Evolutionary conservation across 2,329 filamentous ascomycete genomes (phyloP).

Genomic region (Paraphaeosphaeria sporulosa): DNA sequence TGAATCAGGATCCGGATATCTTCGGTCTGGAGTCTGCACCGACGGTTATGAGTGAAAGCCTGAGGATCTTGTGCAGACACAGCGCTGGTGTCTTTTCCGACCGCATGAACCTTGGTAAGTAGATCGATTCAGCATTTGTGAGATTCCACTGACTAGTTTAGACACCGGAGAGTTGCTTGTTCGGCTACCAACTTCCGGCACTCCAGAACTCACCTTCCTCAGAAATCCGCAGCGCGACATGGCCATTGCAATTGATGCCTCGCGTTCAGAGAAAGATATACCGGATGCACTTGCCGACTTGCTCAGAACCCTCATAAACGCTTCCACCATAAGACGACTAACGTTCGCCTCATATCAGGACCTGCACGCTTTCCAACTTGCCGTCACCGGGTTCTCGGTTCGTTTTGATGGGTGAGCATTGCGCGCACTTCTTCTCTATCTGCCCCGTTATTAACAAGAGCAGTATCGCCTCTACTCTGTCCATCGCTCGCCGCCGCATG

Average conservation of each 20-base stretch:
- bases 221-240: slow-evolving; percentile 79
- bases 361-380: slow-evolving; percentile 79
- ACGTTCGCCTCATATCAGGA: slow-evolving; percentile 57
- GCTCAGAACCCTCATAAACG: slow-evolving; percentile 63
- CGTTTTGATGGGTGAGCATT: slow-evolving; percentile 47
- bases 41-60: slow-evolving; percentile 77
- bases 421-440: background rate
- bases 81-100: slow-evolving; percentile 82
- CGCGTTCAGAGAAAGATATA: slow-evolving; percentile 50
- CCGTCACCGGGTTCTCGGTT: slow-evolving; percentile 81
- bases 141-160: slow-evolving; percentile 25
- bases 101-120: slow-evolving; percentile 74
- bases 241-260: slow-evolving; percentile 71
- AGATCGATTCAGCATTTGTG: background rate
- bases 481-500: slow-evolving; percentile 84
- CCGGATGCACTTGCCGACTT: slow-evolving; percentile 70
- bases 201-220: slow-evolving; percentile 47
- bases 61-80: slow-evolving; percentile 79
- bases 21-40: slow-evolving; percentile 65
- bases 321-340: slow-evolving; percentile 74
- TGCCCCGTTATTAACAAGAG: slow-evolving; percentile 26
- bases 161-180: slow-evolving; percentile 56
- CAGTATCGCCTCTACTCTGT: slow-evolving; percentile 72
- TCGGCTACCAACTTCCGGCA: slow-evolving; percentile 52
- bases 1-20: slow-evolving; percentile 71